Evolutionary conservation across 2,329 filamentous ascomycete species (phyloP).

Genomic region (Emericellopsis cladophorae): DNA sequence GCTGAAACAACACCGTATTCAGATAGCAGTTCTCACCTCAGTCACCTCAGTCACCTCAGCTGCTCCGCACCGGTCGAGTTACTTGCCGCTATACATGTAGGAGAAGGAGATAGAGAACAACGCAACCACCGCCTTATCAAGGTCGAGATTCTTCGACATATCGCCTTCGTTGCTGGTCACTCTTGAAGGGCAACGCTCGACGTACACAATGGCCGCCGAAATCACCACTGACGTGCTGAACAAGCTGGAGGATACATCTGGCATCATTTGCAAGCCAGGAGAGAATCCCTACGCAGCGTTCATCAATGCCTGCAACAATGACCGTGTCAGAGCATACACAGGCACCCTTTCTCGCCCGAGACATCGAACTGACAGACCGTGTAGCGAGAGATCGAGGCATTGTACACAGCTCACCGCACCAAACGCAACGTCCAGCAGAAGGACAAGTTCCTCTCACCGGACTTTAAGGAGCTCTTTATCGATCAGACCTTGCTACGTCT

Average conservation of each 20-base stretch:
- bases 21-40: no score
- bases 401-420: constrained; percentile 62
- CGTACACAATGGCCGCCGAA: not conserved
- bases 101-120: no score
- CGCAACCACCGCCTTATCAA: no score
- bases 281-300: constrained; percentile 69
- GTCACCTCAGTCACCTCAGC: no score
- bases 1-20: no score
- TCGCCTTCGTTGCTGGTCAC: no score
- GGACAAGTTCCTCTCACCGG: constrained; percentile 54
- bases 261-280: constrained; percentile 32
- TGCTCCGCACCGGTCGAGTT: no score
- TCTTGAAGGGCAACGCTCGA: not conserved
- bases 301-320: constrained; percentile 52
- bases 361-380: not conserved
- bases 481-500: constrained; percentile 66
- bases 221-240: constrained; percentile 23
- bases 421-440: constrained; percentile 67
- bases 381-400: constrained; percentile 53
- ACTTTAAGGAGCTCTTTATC: constrained; percentile 59
- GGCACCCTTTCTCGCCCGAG: not conserved
- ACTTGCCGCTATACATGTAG: no score
- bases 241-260: constrained; percentile 42
- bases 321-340: constrained; percentile 39
- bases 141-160: no score